Evolutionary conservation across 495 filamentous ascomycete genomes (phyloP), one percentile per base, ranked within the genome.

Genomic region (Trypethelium eluteriae): DNA sequence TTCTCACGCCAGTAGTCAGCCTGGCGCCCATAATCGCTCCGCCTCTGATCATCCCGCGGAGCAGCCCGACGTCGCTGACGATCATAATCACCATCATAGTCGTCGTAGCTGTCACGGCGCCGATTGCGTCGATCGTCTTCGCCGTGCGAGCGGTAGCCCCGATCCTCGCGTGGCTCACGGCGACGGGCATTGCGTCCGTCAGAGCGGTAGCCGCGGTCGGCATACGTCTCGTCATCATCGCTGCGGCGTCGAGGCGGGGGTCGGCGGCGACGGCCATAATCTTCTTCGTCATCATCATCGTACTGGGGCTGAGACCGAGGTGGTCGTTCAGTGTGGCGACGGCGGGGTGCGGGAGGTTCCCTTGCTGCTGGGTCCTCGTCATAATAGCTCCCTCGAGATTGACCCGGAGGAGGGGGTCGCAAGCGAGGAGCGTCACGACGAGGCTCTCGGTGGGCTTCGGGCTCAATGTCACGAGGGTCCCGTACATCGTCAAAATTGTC

Each of bases 41-140:
- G 53, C 5, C 53, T 18, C 34, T 32, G 53, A 10, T 59, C 32
- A 18, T 59, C 53, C 25, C 25, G 25, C 25, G 25, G 25, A 25
- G 0, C 25, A 14, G 41, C 7, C 14, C 41, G 41, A n/a, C 53
- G 25, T 35, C 53, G 49, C 12, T 9, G 18, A 5, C 49, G 53
- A 3, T 59, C 53, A 35, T 66, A 46, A 36, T 70, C 64, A 36
- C 39, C 47, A 18, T 71, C 67, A 49, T 71, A 67, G 38, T 72
- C 65, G 16, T 59, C 53, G 39, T 66, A 46, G 47, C 67, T 39
- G 34, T 68, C 64, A 32, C 44, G 32, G n/a, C 68, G 64, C 38
- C 68, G 65, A 10, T 70, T 62, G 16, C 38, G 35, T 62, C 59
- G 59, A 6, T 6, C 35, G 12, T 62, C 59, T 25, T 38, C 35